Evolutionary conservation across 306 rosid genomes (phyloP), one percentile per base, ranked within the genome.

Genomic region (Mimosa bimucronata): DNA sequence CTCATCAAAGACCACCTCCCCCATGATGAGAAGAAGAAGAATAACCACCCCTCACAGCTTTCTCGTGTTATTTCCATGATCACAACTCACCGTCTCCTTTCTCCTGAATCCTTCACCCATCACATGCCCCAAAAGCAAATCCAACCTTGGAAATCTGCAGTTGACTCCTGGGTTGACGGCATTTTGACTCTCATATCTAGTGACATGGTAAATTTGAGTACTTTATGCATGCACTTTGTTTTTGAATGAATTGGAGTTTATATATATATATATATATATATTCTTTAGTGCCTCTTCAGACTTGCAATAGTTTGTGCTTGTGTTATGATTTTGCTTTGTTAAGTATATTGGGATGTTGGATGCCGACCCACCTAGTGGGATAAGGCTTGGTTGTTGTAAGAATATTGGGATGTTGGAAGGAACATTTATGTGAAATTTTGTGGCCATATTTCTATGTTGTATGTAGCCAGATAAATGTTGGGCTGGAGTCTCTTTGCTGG

Each of bases 401-500:
- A n/a, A n/a, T n/a, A n/a, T n/a, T 66, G 72, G 48, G 28, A 66
- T 66, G 2, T 66, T 37, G 48, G 25, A 37, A 9, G 29, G 12
- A 18, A 9, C 25, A 21, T 21, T 67, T 68, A 40, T 68, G 71
- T 69, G 67, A n/a, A 48, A n/a, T 76, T 86, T 76, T 73, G 70
- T 82, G 73, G 52, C 53, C 76, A 18, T 61, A 26, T 77, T 75
- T 55, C 60, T 70, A 71, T 79, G 75, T 81, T 83, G 7, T n/a
- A n/a, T n/a, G n/a, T 87, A 95, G 99, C 94, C 97, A 83, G 97
- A 93, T 86, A 93, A 95, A 87, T 85, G 98, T 77, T 95, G 97
- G 97, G 96, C 85, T n/a, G 99, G 97, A 71, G 85, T 91, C 85
- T 82, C 91, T 48, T 85, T 95, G 82, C 83, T 95, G 41, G 99